These are phyloP conservation scores for Penicillium psychrosexuale DNA, from an alignment of 2,329 filamentous ascomycete species.

Conservation along the genomic window DNA sequence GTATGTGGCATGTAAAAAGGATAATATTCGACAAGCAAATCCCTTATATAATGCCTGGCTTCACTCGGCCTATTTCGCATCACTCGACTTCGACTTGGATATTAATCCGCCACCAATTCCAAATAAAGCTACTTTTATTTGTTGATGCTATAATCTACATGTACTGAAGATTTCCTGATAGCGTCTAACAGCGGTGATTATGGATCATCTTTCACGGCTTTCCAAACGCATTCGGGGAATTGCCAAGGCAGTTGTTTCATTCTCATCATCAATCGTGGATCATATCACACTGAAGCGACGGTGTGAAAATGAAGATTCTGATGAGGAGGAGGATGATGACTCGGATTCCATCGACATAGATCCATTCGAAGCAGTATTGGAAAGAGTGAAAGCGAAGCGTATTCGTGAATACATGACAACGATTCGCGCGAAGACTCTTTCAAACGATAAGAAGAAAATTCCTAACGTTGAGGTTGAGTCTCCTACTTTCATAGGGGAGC, in stretches of 20 bases:
- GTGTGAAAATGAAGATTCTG: neutral
- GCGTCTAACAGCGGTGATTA: neutral
- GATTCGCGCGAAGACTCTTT: neutral
- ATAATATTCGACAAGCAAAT: neutral
- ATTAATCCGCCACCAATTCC: neutral
- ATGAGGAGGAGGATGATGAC: neutral
- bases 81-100: neutral
- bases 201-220: neutral
- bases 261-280: neutral
- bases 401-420: neutral
- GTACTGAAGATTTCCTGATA: neutral
- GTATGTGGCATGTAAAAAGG: neutral
- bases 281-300: neutral
- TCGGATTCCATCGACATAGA: neutral
- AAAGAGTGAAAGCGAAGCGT: neutral
- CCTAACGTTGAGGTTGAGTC: neutral
- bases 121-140: neutral
- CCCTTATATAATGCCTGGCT: neutral
- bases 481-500: neutral
- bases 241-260: neutral
- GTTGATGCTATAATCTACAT: neutral
- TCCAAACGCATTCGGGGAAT: neutral
- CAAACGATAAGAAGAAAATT: neutral
- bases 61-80: neutral
- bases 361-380: neutral